A percentile compares a stretch with the other conserved stretches of the same genome.
These are phyloP conservation scores for Physcomitrium patens DNA, from an alignment of 225 moss, liverwort and hornwort species.

Conservation along the genomic window DNA sequence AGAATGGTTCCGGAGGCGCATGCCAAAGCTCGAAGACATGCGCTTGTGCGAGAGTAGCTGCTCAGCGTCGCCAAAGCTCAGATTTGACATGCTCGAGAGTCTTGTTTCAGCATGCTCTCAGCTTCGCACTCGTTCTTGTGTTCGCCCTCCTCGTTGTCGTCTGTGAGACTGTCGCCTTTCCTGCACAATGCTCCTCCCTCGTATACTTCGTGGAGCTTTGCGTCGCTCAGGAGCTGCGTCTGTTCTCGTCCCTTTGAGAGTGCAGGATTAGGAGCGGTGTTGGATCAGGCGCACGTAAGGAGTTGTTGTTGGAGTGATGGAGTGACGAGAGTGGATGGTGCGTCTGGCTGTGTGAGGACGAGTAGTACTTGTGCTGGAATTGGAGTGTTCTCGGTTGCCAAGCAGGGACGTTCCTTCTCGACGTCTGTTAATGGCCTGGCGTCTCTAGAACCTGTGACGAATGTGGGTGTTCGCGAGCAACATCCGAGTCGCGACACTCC, in stretches of 20 bases:
- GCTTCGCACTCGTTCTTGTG: conserved; percentile 34
- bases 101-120: conserved; percentile 54
- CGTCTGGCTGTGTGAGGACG: conserved; percentile 16
- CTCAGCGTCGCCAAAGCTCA: neutral
- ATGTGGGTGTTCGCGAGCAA: conserved; percentile 26
- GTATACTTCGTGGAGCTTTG: conserved; percentile 2
- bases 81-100: neutral
- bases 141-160: conserved; percentile 12
- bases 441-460: conserved; percentile 31
- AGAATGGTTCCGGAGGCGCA: too few relatives aligned
- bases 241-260: conserved; percentile 17
- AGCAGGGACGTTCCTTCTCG: conserved; percentile 4
- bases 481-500: too few relatives aligned
- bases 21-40: too few relatives aligned
- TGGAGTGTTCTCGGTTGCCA: conserved; percentile 1
- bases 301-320: neutral
- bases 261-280: conserved; percentile 3
- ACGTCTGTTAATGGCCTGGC: conserved; percentile 17
- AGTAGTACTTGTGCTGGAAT: neutral
- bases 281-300: neutral
- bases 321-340: neutral
- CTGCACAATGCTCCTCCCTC: neutral
- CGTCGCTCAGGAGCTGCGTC: conserved; percentile 24
- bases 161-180: neutral
- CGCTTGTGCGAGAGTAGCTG: too few relatives aligned